These are phyloP conservation scores for Kazachstania africana DNA, from an alignment of 805 yeast species.

Conservation along the genomic window DNA sequence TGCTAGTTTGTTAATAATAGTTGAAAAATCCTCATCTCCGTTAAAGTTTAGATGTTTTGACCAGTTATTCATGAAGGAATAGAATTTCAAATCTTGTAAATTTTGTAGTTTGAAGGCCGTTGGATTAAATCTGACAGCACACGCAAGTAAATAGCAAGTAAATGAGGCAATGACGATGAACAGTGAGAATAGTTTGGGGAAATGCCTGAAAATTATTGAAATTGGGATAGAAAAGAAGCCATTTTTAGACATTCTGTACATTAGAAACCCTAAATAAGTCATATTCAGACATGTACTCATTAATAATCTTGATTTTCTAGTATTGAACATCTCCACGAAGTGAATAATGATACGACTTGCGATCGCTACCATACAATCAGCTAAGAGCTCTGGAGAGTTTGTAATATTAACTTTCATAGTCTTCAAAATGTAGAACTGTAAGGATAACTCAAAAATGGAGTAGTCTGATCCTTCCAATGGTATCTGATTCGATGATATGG, in stretches of 20 bases:
- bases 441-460: constrained; percentile 20
- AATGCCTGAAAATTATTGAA: constrained; percentile 44
- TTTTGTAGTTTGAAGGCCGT: constrained; percentile 5
- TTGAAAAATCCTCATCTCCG: constrained; percentile 24
- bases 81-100: constrained; percentile 18
- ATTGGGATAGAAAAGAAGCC: constrained; percentile 42
- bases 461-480: constrained; percentile 23
- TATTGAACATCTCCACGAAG: constrained; percentile 43
- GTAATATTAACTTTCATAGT: neutral
- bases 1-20: constrained; percentile 13
- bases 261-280: constrained; percentile 29
- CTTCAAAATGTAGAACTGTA: constrained; percentile 14
- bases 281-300: constrained; percentile 54
- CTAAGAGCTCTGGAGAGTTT: neutral
- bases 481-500: constrained; percentile 35
- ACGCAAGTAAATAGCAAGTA: constrained; percentile 44
- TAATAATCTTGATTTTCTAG: constrained; percentile 44
- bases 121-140: constrained; percentile 37
- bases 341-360: constrained; percentile 53
- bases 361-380: constrained; percentile 39
- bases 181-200: constrained; percentile 41
- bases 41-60: constrained; percentile 20
- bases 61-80: constrained; percentile 29
- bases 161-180: constrained; percentile 50
- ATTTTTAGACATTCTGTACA: constrained; percentile 45